Conservation (phyloP, 2,329 filamentous ascomycete species). For the Fonsecaea erecta region DNA sequence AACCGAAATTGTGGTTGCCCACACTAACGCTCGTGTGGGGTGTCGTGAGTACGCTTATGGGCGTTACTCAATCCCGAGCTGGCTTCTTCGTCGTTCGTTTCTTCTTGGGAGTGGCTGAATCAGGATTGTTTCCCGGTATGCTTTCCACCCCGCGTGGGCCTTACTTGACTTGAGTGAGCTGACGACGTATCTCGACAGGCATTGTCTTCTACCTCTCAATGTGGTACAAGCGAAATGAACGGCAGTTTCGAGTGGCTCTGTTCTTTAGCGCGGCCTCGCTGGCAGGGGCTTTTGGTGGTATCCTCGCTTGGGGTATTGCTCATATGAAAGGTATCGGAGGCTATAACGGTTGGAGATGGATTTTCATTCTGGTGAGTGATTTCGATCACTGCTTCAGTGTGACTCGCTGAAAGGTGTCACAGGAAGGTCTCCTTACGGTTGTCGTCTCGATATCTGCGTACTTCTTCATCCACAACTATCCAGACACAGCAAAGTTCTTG, state of each 20-base stretch:
- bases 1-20: slow-evolving; percentile 28
- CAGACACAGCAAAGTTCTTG: slow-evolving; percentile 49
- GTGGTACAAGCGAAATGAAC: slow-evolving; percentile 66
- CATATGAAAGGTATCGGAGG: slow-evolving; percentile 54
- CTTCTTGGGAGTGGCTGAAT: slow-evolving; percentile 49
- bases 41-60: slow-evolving; percentile 57
- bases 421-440: slow-evolving; percentile 71
- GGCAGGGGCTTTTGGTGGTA: slow-evolving; percentile 65
- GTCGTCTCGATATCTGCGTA: slow-evolving; percentile 51
- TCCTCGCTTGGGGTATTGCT: slow-evolving; percentile 61
- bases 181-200: slow-evolving; percentile 43
- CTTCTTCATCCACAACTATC: slow-evolving; percentile 51
- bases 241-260: slow-evolving; percentile 62
- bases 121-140: slow-evolving; percentile 50
- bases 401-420: neutral
- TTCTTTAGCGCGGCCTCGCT: slow-evolving; percentile 64
- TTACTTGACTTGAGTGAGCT: neutral
- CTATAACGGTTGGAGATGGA: slow-evolving; percentile 64
- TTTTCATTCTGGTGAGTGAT: slow-evolving; percentile 60
- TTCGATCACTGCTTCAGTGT: neutral
- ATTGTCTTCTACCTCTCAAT: slow-evolving; percentile 64
- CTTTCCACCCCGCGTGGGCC: neutral
- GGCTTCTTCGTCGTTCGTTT: slow-evolving; percentile 41
- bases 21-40: slow-evolving; percentile 49
- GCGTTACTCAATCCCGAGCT: slow-evolving; percentile 46